Base-by-base conservation (phyloP, 305 asterid species). In the Fraxinus paxiana region DNA sequence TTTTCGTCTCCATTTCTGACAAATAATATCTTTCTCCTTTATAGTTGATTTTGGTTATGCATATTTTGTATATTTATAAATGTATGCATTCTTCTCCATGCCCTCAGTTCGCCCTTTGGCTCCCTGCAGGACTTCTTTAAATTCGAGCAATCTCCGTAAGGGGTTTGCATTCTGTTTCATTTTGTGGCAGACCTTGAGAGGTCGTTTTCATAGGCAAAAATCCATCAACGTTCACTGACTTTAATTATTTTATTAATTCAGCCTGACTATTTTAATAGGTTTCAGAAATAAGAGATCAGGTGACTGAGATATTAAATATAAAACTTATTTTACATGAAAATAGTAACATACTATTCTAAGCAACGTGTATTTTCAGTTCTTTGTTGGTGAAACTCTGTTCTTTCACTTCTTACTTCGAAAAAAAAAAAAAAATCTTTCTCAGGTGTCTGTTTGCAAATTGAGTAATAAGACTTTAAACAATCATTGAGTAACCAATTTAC, bases 1-100 rank as follows among this genome's bases (percentile, higher is more conserved):
- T 15, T 4, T 17, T 30, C 26, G 26, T 6, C 63, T 61, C 69
- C 30, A 59, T 59, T 59, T 59, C 13, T 61, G 71, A 61, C 71
- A 61, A 61, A 22, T 24, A 61, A 61, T 61, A 61, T 24, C 31
- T 61, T 61, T 76, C 72, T 46, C 79, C 82, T 48, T 73, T 43
- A 26, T 67, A 5, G 37, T 28, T 67, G 37, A 63, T 38, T 78
- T 67, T 12, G 37, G 73, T 67, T 12, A 28, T 28, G 73, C 37
- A 67, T 67, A 12, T 28, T 67, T 28, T 67, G 30, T 5, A 12
- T 28, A 28, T 28, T 67, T 28, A 67, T 28, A 26, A 67, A 67
- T 12, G 38, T 67, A 12, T 35, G 28, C 73, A 65, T 65, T 65
- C 35, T 65, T 65, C 73, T 67, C 37, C 73, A 67, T 65, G 73